Base-by-base conservation (phyloP, 2,329 filamentous ascomycete species). In the Aspergillus ochraceus region DNA sequence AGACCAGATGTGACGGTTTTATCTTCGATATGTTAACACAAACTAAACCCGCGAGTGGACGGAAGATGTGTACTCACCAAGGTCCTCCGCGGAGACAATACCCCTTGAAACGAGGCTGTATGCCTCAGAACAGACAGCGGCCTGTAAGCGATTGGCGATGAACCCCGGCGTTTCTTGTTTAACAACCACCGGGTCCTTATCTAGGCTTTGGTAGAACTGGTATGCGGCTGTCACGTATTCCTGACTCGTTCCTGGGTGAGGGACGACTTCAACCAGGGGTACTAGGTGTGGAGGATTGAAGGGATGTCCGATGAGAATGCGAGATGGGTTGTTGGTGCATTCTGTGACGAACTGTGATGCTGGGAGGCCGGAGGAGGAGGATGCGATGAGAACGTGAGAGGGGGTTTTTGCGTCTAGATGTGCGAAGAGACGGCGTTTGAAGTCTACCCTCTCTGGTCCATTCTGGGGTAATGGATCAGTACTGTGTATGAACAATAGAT, bases 321-420 rank as follows among this genome's bases (percentile, higher is more conserved):
- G 60, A 2, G 52, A 19, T 5, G 60, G 60, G 45, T 60, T 52
- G 6, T 60, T 52, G 1, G 12, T 57, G 32, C 60, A 62, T 9
- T 52, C 60, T 2, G 54, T 55, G 3, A 52, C 49, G 20, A 58
- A 62, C n/a, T 60, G n/a, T 9, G 58, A 60, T 0, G 60, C 57
- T 2, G 60, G 60, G 8, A 62, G 52, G n/a, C 60, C 60, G 4
- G 60, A 62, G 17, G 60, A 62, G 4, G 60, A 67, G 4, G 65
- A 67, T 42, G 64, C 58, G 26, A 67, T 63, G 11, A 64, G 22
- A 2, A 63, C 52, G 30, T 66, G 51, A 5, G 24, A 14, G 1
- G 52, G 62, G 10, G 64, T 59, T n/a, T 64, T 60, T 49, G 55
- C 60, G 51, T 67, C 65, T 11, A 67, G 50, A 9, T 63, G 57